phyloP scores from a whole-genome alignment of 768 basidiomycete species.

The Dictyophora rubrovolvata region DNA sequence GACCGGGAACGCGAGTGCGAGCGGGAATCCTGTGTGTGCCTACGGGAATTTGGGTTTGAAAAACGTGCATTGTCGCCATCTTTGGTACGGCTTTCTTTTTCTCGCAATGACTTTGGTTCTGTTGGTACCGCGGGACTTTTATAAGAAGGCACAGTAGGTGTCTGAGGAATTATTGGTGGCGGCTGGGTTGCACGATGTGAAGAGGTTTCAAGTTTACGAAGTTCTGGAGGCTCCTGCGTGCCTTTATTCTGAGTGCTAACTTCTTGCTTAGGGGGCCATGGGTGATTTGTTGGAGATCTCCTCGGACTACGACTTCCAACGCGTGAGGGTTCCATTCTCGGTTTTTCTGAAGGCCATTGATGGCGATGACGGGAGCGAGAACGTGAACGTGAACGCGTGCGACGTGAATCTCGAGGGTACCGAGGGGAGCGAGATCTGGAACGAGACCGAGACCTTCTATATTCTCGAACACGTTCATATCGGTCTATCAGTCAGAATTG shows the following conservation, averaged over 20 bases:
- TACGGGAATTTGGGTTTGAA: neutral
- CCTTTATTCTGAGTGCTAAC: neutral
- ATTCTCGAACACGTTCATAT: neutral
- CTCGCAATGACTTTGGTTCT: neutral
- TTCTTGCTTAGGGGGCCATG: neutral
- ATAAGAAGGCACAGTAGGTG: conserved; percentile 2
- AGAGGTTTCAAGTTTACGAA: neutral
- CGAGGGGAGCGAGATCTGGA: neutral
- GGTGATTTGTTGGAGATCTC: neutral
- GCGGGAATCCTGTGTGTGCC: neutral
- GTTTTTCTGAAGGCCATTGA: neutral
- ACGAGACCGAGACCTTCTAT: conserved; percentile 5
- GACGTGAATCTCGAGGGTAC: neutral
- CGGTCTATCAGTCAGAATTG: neutral
- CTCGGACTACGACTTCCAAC: neutral
- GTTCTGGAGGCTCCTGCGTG: neutral
- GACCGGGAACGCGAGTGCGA: neutral
- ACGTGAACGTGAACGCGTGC: neutral
- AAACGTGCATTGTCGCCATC: neutral
- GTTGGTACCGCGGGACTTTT: conserved; percentile 2
- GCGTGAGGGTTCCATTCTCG: neutral
- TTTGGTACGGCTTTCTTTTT: neutral
- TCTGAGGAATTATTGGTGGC: neutral
- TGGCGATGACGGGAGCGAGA: neutral
- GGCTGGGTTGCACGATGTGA: neutral